Evolutionary conservation across 805 yeast genomes (phyloP).

Genomic region (Wickerhamomyces chaumierensis): DNA sequence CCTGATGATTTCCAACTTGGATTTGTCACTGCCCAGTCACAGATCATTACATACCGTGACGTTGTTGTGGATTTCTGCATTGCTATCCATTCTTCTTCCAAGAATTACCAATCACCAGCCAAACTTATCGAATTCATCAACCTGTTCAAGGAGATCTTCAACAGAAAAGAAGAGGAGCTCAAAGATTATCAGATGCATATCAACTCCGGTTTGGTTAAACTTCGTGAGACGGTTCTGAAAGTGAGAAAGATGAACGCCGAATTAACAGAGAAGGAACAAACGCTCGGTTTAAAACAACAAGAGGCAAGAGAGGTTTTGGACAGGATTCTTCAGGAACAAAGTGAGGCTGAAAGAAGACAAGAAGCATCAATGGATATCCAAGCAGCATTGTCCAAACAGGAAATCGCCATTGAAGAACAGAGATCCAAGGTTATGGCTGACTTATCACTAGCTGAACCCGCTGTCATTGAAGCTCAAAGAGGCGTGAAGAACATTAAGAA

Average conservation of each 20-base stretch:
- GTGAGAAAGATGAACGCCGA: slow-evolving; percentile 48
- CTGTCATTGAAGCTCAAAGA: slow-evolving; percentile 69
- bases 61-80: slow-evolving; percentile 36
- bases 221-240: slow-evolving; percentile 66
- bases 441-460: slow-evolving; percentile 72
- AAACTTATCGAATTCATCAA: slow-evolving; percentile 39
- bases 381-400: slow-evolving; percentile 57
- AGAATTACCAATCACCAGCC: slow-evolving; percentile 33
- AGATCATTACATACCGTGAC: slow-evolving; percentile 25
- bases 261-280: slow-evolving; percentile 40
- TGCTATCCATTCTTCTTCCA: slow-evolving; percentile 27
- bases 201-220: slow-evolving; percentile 58
- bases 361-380: slow-evolving; percentile 77
- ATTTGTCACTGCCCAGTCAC: slow-evolving; percentile 3
- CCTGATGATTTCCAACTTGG: slow-evolving; percentile 19
- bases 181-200: slow-evolving; percentile 65
- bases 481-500: slow-evolving; percentile 92
- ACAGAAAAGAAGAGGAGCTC: slow-evolving; percentile 32
- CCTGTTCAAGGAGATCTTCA: slow-evolving; percentile 32
- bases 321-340: slow-evolving; percentile 72
- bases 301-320: slow-evolving; percentile 66
- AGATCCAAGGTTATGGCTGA: slow-evolving; percentile 46
- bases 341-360: slow-evolving; percentile 83
- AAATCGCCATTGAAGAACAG: slow-evolving; percentile 43
- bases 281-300: slow-evolving; percentile 42